Percentiles rank a stretch among this genome's conserved stretches.
These are phyloP conservation scores for Talaromyces verruculosus DNA, from an alignment of 2,329 filamentous ascomycete genomes.

Conservation along the genomic window DNA sequence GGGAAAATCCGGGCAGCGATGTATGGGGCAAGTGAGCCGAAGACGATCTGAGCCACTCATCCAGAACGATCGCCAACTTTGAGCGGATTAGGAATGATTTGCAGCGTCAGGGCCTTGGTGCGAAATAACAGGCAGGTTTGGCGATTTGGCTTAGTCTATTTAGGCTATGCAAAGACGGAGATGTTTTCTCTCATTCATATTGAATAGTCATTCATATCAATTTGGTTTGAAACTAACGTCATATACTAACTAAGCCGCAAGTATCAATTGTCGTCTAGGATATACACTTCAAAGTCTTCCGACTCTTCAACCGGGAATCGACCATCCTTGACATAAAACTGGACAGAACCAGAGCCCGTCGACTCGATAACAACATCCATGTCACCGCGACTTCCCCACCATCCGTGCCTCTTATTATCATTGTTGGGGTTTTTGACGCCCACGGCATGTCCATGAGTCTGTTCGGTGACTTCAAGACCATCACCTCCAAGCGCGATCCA, in stretches of 20 bases:
- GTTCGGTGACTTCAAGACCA: slow-evolving; percentile 25
- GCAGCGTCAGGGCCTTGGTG: neutral
- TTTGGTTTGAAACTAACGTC: neutral
- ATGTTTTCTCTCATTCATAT: neutral
- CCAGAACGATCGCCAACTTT: neutral
- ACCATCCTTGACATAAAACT: slow-evolving; percentile 12
- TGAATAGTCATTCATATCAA: neutral
- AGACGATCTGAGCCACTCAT: neutral
- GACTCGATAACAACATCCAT: slow-evolving; percentile 26
- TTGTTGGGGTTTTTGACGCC: slow-evolving; percentile 22
- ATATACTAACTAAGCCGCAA: neutral
- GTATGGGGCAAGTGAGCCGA: neutral
- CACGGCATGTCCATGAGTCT: slow-evolving; percentile 19
- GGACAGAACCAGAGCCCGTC: slow-evolving; percentile 18
- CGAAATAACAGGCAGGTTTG: neutral
- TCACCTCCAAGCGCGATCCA: slow-evolving; percentile 26
- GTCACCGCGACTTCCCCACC: slow-evolving; percentile 27
- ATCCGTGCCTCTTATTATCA: slow-evolving; percentile 18
- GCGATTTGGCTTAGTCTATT: neutral
- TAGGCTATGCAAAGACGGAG: neutral
- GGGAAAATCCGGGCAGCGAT: neutral
- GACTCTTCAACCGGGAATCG: neutral
- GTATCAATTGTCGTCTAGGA: neutral
- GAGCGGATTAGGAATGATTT: neutral
- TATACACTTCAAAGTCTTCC: neutral